Evolutionary conservation across 164 flowering plant species (phyloP), one percentile per base, ranked within the genome.

Genomic region (Amborella trichopoda): DNA sequence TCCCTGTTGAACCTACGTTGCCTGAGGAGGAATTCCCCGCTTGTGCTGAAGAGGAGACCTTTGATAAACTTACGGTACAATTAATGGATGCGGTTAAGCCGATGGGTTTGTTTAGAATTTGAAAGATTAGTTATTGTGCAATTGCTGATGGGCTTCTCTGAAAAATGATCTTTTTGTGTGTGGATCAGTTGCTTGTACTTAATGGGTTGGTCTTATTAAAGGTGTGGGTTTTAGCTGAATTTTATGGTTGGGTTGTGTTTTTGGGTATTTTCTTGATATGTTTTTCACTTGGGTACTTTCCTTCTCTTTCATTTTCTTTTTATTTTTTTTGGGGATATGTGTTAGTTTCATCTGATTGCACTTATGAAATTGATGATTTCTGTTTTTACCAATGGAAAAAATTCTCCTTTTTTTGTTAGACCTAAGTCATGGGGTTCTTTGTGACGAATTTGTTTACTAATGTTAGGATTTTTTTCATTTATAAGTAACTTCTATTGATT

Each of bases 1-100:
- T 78, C 51, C 82, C 81, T 0, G 68, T 47, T 14, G 84, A 81
- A 44, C 50, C 75, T 21, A 59, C 73, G 21, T 72, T 62, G 39
- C 48, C 46, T 6, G 34, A 54, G 23, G 22, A 55, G 20, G 42
- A 53, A 0, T 26, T 54, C 14, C 65, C 44, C 23, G 33, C 21
- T 11, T 11, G 11, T 3, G 12, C 30, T 3, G 17, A 20, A 1
- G 55, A 48, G 0, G 52, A 34, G 46, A 49, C 54, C 16, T 8
- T 47, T 34, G 54, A 62, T 37, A 77, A 56, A 52, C 71, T 78
- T 46, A 78, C 73, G 68, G 84, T 78, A 58, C 10, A 53, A 19
- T 13, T 1, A 13, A 25, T 28, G 17, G 6, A 6, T 23, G 32
- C 40, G 26, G 19, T 45, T 39, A n/a, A 2, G 23, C 14, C 28